Conservation (phyloP, 2,329 filamentous ascomycete species). For the Aureobasidium sp. region DNA sequence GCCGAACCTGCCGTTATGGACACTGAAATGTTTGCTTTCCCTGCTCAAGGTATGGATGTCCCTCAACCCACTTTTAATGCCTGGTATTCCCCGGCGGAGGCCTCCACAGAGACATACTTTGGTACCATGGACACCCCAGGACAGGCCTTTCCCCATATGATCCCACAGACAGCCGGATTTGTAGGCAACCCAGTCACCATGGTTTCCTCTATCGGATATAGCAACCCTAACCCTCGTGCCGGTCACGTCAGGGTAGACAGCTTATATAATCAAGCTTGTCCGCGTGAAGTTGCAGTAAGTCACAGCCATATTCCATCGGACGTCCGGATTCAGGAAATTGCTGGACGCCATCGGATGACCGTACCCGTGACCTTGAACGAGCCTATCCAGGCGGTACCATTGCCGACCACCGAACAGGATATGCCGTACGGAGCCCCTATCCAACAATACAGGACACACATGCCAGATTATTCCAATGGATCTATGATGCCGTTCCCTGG, state of each 20-base stretch:
- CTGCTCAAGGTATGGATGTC: not conserved
- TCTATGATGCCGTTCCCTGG: not conserved
- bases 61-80: not conserved
- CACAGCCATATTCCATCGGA: not conserved
- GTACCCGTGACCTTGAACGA: not conserved
- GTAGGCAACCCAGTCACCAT: slow-evolving; percentile 8
- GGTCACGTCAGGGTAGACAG: slow-evolving; percentile 3
- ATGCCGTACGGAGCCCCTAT: slow-evolving; percentile 6
- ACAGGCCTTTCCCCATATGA: not conserved
- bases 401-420: not conserved
- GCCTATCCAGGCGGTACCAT: not conserved
- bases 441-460: slow-evolving; percentile 6
- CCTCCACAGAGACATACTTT: not conserved
- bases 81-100: not conserved
- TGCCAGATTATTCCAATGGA: not conserved
- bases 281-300: slow-evolving; percentile 13
- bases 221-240: not conserved
- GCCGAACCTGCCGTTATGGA: not conserved
- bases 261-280: slow-evolving; percentile 10
- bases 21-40: not conserved
- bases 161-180: slow-evolving; percentile 15
- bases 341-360: slow-evolving; percentile 5
- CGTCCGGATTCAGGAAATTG: not conserved
- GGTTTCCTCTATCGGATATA: not conserved
- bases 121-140: not conserved